A percentile compares a stretch with the other conserved stretches of the same genome.
These are phyloP conservation scores for Zopfia rhizophila DNA, from an alignment of 2,329 filamentous ascomycete genomes.

Conservation along the genomic window DNA sequence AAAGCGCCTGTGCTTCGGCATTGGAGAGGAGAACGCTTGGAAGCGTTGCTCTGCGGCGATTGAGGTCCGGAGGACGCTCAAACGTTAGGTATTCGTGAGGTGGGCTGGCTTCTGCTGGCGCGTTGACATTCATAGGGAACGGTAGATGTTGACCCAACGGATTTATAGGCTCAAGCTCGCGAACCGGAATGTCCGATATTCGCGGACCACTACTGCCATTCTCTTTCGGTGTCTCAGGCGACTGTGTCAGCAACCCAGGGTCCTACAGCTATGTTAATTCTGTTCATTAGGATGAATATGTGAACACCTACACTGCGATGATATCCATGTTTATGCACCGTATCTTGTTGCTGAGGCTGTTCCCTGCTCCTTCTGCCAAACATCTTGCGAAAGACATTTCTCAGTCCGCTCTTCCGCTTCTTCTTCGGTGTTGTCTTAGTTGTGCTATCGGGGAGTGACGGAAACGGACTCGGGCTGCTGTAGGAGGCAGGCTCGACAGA, in stretches of 20 bases:
- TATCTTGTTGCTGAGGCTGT: slow-evolving; percentile 31
- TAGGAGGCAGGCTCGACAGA: slow-evolving; percentile 33
- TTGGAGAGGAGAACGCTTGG: slow-evolving; percentile 40
- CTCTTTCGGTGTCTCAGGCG: slow-evolving; percentile 30
- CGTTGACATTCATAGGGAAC: slow-evolving; percentile 55
- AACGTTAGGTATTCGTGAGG: slow-evolving; percentile 49
- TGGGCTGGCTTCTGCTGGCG: slow-evolving; percentile 46
- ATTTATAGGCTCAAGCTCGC: slow-evolving; percentile 45
- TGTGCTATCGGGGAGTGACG: slow-evolving; percentile 41
- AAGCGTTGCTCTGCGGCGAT: slow-evolving; percentile 47
- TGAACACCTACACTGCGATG: slow-evolving; percentile 46
- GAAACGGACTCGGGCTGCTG: slow-evolving; percentile 40
- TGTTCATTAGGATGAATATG: not conserved
- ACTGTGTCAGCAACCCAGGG: slow-evolving; percentile 38
- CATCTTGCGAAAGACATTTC: slow-evolving; percentile 51
- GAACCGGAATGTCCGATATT: slow-evolving; percentile 48
- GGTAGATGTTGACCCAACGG: slow-evolving; percentile 49
- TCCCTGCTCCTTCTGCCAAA: slow-evolving; percentile 47
- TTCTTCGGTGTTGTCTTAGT: slow-evolving; percentile 39
- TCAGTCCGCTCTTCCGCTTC: slow-evolving; percentile 49
- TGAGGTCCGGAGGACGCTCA: slow-evolving; percentile 33
- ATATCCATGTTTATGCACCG: slow-evolving; percentile 41
- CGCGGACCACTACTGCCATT: slow-evolving; percentile 30
- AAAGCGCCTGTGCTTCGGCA: slow-evolving; percentile 39
- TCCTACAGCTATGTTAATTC: slow-evolving; percentile 35